phyloP scores from a whole-genome alignment of 2,329 filamentous ascomycete species.

The Karstenula rhodostoma region DNA sequence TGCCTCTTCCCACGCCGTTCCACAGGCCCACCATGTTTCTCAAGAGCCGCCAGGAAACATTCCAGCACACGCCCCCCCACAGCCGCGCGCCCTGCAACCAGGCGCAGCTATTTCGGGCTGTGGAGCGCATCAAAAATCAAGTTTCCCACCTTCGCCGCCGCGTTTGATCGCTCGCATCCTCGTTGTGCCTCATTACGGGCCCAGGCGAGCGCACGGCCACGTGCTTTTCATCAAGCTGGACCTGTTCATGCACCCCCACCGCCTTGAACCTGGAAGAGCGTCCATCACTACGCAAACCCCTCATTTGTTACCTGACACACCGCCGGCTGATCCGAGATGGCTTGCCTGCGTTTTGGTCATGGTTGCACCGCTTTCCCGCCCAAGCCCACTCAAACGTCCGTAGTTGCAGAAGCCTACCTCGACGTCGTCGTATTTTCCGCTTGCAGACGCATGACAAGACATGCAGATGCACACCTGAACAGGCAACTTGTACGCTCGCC shows the following conservation, averaged over 20 bases:
- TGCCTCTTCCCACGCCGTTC: background rate
- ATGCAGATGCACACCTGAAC: background rate
- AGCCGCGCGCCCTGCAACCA: constrained; percentile 10
- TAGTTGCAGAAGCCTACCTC: constrained; percentile 13
- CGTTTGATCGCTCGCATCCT: background rate
- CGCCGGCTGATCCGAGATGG: background rate
- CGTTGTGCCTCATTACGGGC: background rate
- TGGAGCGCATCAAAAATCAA: background rate
- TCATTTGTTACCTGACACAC: constrained; percentile 11
- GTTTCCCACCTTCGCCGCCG: no score
- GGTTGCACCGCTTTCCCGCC: background rate
- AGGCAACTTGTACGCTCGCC: background rate
- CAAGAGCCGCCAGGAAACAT: constrained; percentile 9
- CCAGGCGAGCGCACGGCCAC: background rate
- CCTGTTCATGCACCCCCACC: constrained; percentile 2
- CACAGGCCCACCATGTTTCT: background rate
- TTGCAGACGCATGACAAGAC: background rate
- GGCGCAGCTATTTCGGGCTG: constrained; percentile 11
- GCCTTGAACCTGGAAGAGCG: background rate
- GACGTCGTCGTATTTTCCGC: background rate
- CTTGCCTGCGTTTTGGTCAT: background rate
- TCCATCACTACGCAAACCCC: background rate
- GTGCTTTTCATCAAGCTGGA: background rate
- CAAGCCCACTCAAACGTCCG: constrained; percentile 9
- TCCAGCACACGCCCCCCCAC: background rate